Evolutionary conservation across 1,139 yeast species (phyloP).

Genomic region (Barnettozyma hawaiiensis): DNA sequence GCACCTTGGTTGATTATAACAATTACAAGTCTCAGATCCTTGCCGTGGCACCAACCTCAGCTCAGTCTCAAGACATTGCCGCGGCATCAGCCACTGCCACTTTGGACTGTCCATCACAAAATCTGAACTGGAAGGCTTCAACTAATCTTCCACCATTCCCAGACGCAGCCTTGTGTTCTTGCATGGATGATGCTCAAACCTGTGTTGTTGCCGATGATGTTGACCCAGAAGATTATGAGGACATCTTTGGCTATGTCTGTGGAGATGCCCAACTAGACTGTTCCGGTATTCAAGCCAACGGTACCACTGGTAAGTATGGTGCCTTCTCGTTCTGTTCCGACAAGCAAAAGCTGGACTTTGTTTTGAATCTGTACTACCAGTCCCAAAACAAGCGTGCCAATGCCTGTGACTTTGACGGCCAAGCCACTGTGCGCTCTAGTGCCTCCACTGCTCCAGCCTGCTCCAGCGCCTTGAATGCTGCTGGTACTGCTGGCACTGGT

Average conservation of each 20-base stretch:
- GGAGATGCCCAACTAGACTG: conserved; percentile 36
- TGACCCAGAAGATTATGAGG: conserved; percentile 45
- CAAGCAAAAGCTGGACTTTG: conserved; percentile 56
- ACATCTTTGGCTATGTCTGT: conserved; percentile 54
- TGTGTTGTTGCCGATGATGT: conserved; percentile 54
- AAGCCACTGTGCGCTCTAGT: conserved; percentile 46
- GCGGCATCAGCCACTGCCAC: conserved; percentile 38
- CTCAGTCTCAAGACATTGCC: conserved; percentile 48
- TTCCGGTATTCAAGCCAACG: conserved; percentile 54
- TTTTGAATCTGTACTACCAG: conserved; percentile 60
- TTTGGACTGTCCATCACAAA: conserved; percentile 49
- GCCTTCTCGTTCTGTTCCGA: conserved; percentile 59
- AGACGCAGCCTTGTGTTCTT: conserved; percentile 52
- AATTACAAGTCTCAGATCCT: conserved; percentile 48
- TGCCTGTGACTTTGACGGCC: conserved; percentile 68
- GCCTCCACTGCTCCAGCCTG: conserved; percentile 49
- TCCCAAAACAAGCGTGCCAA: conserved; percentile 37
- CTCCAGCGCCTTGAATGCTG: conserved; percentile 35
- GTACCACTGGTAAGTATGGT: conserved; percentile 58
- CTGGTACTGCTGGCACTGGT: conserved; percentile 46
- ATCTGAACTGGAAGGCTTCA: conserved; percentile 52
- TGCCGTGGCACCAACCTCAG: conserved; percentile 54
- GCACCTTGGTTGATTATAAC: conserved; percentile 53
- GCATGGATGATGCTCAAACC: conserved; percentile 44
- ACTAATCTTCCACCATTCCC: conserved; percentile 73